Conservation (phyloP, 768 basidiomycete species). For the Nidularia pulvinata region DNA sequence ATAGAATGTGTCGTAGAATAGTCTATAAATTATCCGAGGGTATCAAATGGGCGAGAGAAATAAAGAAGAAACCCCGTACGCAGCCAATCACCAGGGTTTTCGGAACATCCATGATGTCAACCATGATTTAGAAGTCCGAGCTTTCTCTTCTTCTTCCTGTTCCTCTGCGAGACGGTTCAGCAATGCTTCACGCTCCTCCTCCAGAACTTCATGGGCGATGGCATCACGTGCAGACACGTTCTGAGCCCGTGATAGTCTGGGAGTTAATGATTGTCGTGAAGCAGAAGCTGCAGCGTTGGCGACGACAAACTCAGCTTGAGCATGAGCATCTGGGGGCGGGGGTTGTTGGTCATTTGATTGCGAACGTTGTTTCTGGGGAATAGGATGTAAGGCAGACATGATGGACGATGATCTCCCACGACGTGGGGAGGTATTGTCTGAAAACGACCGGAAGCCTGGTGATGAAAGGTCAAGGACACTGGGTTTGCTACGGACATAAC, state of each 20-base stretch:
- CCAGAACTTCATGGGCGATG: constrained; percentile 66
- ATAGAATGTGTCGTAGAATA: constrained; percentile 14
- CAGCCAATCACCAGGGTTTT: constrained; percentile 23
- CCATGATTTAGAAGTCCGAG: constrained; percentile 51
- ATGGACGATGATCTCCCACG: constrained; percentile 33
- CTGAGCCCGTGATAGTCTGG: constrained; percentile 21
- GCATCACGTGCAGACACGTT: constrained; percentile 63
- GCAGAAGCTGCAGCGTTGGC: constrained; percentile 13
- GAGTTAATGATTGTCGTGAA: constrained; percentile 31
- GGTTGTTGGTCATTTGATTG: constrained; percentile 30
- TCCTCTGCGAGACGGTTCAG: constrained; percentile 55
- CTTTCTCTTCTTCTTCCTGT: constrained; percentile 45
- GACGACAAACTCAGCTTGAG: constrained; percentile 39
- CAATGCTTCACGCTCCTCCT: constrained; percentile 64
- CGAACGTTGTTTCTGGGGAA: constrained; percentile 21
- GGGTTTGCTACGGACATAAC: constrained; percentile 19
- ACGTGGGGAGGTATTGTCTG: constrained; percentile 2
- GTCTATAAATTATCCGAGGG: constrained; percentile 35
- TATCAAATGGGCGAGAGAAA: constrained; percentile 27
- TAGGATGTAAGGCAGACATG: constrained; percentile 28
- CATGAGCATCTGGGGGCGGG: constrained; percentile 40
- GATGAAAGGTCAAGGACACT: constrained; percentile 18
- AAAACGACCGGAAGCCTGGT: background rate
- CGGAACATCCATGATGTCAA: constrained; percentile 69
- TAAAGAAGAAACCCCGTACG: constrained; percentile 21